Base-by-base conservation (phyloP, 2,329 filamentous ascomycete genomes). In the Kalaharituber pfeilii region DNA sequence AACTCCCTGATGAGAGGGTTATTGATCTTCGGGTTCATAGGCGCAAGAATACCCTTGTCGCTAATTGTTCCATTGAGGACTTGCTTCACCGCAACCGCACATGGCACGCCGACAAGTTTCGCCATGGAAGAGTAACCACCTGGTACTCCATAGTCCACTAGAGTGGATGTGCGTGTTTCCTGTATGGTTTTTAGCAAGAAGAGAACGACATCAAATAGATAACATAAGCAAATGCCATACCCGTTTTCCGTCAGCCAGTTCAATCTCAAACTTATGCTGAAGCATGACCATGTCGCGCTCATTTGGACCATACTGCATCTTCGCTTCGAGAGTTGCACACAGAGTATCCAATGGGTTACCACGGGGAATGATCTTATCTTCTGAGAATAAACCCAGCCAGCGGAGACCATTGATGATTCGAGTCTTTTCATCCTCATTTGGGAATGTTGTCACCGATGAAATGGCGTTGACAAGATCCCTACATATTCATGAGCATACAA, bases 261-360 rank as follows among this genome's bases (percentile, higher is more conserved):
- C 84, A 62, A 94, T 85, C 67, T 81, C 80, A 68, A 94, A 93
- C 72, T 79, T 82, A 73, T 86, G 82, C 72, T 86, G 83, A 28
- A 86, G 75, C 71, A 78, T 75, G 54, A 70, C 68, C 59, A 71
- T 59, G 69, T 94, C 87, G 56, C 87, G 81, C 78, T 94, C 86
- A 57, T 77, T 82, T 63, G 82, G 74, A 65, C 78, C 82, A 69
- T 82, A 94, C 69, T 84, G 78, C 85, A 94, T 93, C 79, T 93
- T 94, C 74, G 84, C 72, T 74, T 94, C 86, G 27, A 94, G 77
- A 2, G 80, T 84, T 28, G 85, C 86, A 72, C 87, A 94, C 36
- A 94, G 79, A n/a, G 84, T 89, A 69, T 94, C 88, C 24, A 94
- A 77, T 3, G 86, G 83, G 72, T 85, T 94, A 53, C 80, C 82